Base-by-base conservation (phyloP, 2,329 filamentous ascomycete genomes). In the Aspergillus cejpii region DNA sequence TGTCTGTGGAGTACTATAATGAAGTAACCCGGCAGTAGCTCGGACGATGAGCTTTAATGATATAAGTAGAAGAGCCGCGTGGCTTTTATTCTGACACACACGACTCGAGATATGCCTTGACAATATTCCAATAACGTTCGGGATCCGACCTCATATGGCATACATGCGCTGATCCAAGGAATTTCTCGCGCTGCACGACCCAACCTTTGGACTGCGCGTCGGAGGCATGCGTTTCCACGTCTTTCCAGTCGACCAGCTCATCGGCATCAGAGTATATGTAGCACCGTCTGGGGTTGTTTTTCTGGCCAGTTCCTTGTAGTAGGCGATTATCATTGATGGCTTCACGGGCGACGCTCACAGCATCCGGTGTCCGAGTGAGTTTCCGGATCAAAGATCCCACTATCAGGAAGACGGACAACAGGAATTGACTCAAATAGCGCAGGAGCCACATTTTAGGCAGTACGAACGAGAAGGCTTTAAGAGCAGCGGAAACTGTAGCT, bases 211-310 rank as follows among this genome's bases (percentile, higher is more conserved):
- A 39, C 44, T 60, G 61, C 20, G 68, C 60, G 10, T 62, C 49
- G 6, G 38, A 43, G 1, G 64, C 63, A 59, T 71, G 67, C 26
- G 51, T 56, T 49, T 69, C 67, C 6, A 69, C 63, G 49, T 68
- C 62, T 33, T 49, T 49, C 51, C 54, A 64, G 12, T 58, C 37
- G 10, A 70, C 61, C 49, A 70, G 47, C 11, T 65, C 60, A 55
- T 71, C 68, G 12, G 52, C 38, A 31, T 68, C 63, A 2, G 66
- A 69, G 43, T 69, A 71, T 1, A 70, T 58, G 53, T 71, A 71
- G 45, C 63, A 68, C 26, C 65, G 59, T 21, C 45, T 44, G 23
- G 48, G 48, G 11, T 43, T 33, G 6, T 44, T 36, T 2, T 49
- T 44, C 12, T 31, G 34, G 19, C 41, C 48, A 24, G 37, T 37